Base-by-base conservation (phyloP, 2,329 filamentous ascomycete genomes). In the Cercospora berteroae region DNA sequence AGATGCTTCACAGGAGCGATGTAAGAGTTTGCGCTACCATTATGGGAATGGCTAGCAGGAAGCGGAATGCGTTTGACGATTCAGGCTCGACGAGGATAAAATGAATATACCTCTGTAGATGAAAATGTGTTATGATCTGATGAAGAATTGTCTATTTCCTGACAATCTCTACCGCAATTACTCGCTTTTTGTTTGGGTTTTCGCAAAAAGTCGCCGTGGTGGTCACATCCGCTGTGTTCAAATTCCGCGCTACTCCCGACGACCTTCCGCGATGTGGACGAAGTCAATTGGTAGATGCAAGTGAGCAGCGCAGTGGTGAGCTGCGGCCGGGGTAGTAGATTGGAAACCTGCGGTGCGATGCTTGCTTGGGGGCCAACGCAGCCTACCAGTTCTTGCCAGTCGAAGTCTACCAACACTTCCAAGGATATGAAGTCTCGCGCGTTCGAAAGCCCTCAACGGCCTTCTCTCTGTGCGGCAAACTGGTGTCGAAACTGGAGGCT, bases 1-100 rank as follows among this genome's bases (percentile, higher is more conserved):
- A 95, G 72, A 50, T 25, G 20, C 44, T 50, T 50, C 44, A 23
- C 44, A 23, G 20, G 18, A 25, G 44, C 12, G 44, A 23, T 23
- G 44, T 50, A 50, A 50, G 44, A 25, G 44, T 25, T 50, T 50
- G 44, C 44, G 44, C 44, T 50, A 23, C 44, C 20, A 50, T 50
- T 23, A 50, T 6, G 44, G 2, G 44, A 23, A 23, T 50, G 44
- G 18, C 5, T 12, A 50, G 44, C 44, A 50, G 44, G 20, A 50
- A 50, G 44, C 44, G 20, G 10, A 50, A 50, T 50, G 44, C 44
- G 20, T 50, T 42, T 23, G 20, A 50, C 44, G 44, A 50, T 13
- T 25, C 44, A 20, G 18, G 44, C 20, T 50, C 44, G 20, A 25
- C 12, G 44, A 50, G 44, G 44, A 50, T 50, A 25, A n/a, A 50